These are phyloP conservation scores for Lichtheimia ramosa DNA, from an alignment of 371 early-diverging fungal species.

Conservation along the genomic window DNA sequence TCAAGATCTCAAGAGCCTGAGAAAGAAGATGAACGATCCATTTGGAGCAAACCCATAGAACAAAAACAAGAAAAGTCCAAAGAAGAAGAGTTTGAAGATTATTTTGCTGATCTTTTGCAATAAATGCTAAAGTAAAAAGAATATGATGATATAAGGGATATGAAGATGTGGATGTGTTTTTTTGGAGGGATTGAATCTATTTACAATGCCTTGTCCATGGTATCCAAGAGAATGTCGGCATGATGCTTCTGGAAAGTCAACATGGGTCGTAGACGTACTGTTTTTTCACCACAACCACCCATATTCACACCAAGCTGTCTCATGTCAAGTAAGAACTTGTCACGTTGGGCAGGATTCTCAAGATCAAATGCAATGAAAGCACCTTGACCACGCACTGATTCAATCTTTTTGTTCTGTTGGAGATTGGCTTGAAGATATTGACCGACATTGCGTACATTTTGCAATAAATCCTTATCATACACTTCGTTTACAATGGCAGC, in stretches of 20 bases:
- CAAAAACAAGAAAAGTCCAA: conserved; percentile 38
- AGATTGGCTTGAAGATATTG: conserved; percentile 49
- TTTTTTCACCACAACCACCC: conserved; percentile 67
- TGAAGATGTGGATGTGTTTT: neutral
- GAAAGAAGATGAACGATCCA: conserved; percentile 16
- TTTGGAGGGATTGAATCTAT: neutral
- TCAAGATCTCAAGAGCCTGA: neutral
- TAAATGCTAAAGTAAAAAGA: conserved; percentile 9
- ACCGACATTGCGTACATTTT: conserved; percentile 59
- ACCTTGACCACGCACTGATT: conserved; percentile 65
- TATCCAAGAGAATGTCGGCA: conserved; percentile 68
- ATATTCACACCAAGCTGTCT: conserved; percentile 68
- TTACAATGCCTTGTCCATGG: conserved; percentile 42
- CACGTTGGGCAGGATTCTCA: conserved; percentile 45
- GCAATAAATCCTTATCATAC: conserved; percentile 48
- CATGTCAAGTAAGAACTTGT: conserved; percentile 57
- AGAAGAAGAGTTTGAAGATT: conserved; percentile 49
- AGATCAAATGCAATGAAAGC: conserved; percentile 75
- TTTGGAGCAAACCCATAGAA: conserved; percentile 43
- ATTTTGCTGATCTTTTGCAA: conserved; percentile 47
- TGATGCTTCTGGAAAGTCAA: conserved; percentile 70
- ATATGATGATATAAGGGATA: neutral
- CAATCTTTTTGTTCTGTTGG: conserved; percentile 19
- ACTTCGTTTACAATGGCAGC: conserved; percentile 66
- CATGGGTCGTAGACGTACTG: conserved; percentile 75